Conservation (phyloP, 2,329 filamentous ascomycete species). For the Arthrobotrys entomopaga region DNA sequence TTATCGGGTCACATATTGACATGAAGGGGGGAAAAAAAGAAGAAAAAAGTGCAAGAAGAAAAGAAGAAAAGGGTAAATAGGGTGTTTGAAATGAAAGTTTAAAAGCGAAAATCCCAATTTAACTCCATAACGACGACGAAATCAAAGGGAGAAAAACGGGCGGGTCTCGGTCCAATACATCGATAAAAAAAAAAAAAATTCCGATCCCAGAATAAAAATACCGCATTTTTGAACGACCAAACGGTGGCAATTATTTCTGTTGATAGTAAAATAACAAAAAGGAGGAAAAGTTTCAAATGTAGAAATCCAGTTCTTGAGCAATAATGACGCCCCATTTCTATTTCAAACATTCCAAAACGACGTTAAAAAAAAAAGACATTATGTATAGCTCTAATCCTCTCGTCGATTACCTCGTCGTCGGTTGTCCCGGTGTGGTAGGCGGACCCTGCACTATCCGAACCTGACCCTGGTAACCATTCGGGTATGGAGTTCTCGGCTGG, state of each 20-base stretch:
- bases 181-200: too few species aligned
- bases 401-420: background rate
- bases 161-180: background rate
- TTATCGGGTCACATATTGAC: conserved; percentile 54
- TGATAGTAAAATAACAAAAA: background rate
- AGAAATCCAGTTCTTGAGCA: background rate
- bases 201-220: background rate
- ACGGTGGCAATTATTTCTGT: background rate
- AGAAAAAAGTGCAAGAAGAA: conserved; percentile 16
- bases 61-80: conserved; percentile 11
- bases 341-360: conserved; percentile 5
- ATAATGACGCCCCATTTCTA: conserved; percentile 7
- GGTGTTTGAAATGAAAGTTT: conserved; percentile 8
- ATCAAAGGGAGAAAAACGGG: background rate
- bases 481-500: conserved; percentile 19
- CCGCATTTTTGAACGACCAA: background rate
- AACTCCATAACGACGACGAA: conserved; percentile 15
- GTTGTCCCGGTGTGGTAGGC: conserved; percentile 12
- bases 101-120: conserved; percentile 12
- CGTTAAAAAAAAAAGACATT: background rate
- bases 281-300: background rate
- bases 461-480: conserved; percentile 27
- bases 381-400: too few species aligned
- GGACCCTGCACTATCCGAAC: conserved; percentile 37
- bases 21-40: conserved; percentile 18